Conservation (phyloP, 305 asterid genomes). For the Fraxinus platypoda region DNA sequence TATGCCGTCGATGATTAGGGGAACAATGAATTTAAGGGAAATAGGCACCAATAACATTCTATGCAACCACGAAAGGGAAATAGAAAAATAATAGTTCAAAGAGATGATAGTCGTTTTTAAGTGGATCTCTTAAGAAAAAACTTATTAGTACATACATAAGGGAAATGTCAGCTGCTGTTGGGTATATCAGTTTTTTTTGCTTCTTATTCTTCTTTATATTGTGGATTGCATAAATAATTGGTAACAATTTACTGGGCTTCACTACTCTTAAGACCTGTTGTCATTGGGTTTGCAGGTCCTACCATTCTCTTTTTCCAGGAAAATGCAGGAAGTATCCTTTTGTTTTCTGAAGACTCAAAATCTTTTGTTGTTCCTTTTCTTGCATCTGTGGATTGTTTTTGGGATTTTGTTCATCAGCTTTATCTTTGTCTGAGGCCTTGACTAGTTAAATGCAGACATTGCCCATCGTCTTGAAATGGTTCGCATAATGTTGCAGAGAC, state of each 20-base stretch:
- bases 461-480: constrained; percentile 99
- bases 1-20: background rate
- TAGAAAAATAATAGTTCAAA: background rate
- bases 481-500: constrained; percentile 69
- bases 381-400: constrained; percentile 11
- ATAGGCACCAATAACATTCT: background rate
- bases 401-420: constrained; percentile 8
- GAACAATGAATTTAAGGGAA: background rate
- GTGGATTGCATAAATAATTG: background rate
- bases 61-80: background rate
- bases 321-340: constrained; percentile 99
- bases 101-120: background rate
- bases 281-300: constrained; percentile 73
- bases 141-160: background rate
- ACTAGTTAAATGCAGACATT: constrained; percentile 63
- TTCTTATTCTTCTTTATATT: background rate
- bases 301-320: constrained; percentile 97
- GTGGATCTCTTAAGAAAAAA: background rate
- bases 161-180: background rate
- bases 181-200: background rate
- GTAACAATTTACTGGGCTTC: background rate
- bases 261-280: constrained; percentile 8
- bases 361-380: constrained; percentile 1
- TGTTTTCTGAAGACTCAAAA: constrained; percentile 6
- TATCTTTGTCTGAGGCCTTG: constrained; percentile 44